Percentiles rank a stretch among this genome's conserved stretches.
Conservation (phyloP, 2,329 filamentous ascomycete genomes). For the Pseudogymnoascus sp. region DNA sequence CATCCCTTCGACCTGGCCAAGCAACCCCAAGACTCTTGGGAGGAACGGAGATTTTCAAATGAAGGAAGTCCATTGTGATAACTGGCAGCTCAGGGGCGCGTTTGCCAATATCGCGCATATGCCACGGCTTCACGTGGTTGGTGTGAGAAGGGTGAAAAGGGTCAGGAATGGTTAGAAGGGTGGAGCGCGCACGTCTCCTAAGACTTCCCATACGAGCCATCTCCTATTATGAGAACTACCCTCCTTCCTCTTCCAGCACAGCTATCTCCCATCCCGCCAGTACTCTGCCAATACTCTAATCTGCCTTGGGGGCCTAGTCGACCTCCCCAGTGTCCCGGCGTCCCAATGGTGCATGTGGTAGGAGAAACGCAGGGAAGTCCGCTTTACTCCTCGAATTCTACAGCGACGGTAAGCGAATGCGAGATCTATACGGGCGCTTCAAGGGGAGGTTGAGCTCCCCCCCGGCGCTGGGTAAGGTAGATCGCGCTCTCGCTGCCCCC, state of each 20-base stretch:
- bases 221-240: not conserved
- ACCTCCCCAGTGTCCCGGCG: too few species aligned
- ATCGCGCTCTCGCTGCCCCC: not conserved
- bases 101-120: not conserved
- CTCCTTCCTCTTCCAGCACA: not conserved
- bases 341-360: too few species aligned
- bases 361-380: not conserved
- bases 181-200: not conserved
- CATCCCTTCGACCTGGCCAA: not conserved
- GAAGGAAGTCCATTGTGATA: not conserved
- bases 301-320: too few species aligned
- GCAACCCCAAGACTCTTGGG: not conserved
- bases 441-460: not conserved
- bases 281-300: not conserved
- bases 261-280: not conserved
- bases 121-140: not conserved
- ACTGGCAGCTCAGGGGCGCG: not conserved
- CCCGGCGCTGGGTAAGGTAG: not conserved
- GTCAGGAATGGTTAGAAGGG: not conserved
- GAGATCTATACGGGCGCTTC: not conserved
- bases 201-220: not conserved
- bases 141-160: too few species aligned
- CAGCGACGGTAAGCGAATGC: not conserved
- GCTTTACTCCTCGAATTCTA: not conserved
- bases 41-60: not conserved